A percentile compares a stretch with the other conserved stretches of the same genome.
phyloP scores from a whole-genome alignment of 768 basidiomycete genomes.

The Amanita exitialis region DNA sequence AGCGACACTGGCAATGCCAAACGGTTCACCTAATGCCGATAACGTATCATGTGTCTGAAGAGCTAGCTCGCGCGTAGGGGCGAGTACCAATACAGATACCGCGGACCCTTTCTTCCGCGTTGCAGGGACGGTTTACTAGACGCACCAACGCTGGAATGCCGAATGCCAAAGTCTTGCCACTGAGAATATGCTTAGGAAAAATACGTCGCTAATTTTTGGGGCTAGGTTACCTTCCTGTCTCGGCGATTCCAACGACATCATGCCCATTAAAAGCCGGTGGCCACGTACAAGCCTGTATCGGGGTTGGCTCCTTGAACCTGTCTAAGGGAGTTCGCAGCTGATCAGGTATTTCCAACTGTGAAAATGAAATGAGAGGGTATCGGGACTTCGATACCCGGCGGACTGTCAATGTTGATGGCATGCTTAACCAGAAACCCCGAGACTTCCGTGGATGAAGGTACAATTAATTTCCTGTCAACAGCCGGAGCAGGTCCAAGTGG shows the following conservation, averaged over 20 bases:
- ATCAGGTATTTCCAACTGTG: constrained; percentile 55
- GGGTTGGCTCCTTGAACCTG: constrained; percentile 80
- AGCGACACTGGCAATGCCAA: constrained; percentile 74
- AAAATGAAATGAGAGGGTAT: constrained; percentile 68
- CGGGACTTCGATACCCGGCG: constrained; percentile 31
- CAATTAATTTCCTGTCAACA: constrained; percentile 4
- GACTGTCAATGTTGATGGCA: constrained; percentile 60
- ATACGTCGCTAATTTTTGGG: not conserved
- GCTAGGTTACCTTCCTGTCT: constrained; percentile 72
- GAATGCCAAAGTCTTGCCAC: constrained; percentile 95
- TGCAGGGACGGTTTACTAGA: constrained; percentile 34
- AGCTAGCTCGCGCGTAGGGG: constrained; percentile 94
- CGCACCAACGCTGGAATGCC: constrained; percentile 81
- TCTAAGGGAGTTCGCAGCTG: constrained; percentile 54
- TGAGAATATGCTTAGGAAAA: constrained; percentile 16
- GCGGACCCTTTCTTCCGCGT: constrained; percentile 23
- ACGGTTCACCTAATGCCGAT: constrained; percentile 57
- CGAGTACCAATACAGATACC: constrained; percentile 69
- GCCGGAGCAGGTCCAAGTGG: constrained; percentile 9
- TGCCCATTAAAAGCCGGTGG: constrained; percentile 70
- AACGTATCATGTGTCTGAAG: constrained; percentile 90
- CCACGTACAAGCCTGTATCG: constrained; percentile 95
- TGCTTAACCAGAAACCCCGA: constrained; percentile 63
- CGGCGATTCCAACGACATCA: constrained; percentile 95
- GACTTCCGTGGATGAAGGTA: constrained; percentile 29